Percentiles rank a stretch among this genome's conserved stretches.
Conservation (phyloP, 495 filamentous ascomycete species). For the Cairneyella variabilis region DNA sequence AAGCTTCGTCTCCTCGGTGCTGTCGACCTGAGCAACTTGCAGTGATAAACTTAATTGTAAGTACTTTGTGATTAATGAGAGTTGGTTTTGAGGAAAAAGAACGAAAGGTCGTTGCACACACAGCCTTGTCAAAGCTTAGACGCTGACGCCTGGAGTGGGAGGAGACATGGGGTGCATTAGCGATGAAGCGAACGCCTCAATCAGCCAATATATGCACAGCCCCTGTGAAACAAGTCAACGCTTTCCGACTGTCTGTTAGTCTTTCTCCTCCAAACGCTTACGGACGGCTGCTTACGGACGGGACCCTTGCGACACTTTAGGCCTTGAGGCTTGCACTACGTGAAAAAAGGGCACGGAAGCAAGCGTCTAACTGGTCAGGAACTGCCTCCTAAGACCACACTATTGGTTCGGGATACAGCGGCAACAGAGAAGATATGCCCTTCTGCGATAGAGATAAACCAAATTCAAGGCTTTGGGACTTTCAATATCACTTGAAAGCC, state of each 20-base stretch:
- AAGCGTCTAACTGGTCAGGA: not conserved
- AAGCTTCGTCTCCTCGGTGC: too few relatives aligned
- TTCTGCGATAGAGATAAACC: too few relatives aligned
- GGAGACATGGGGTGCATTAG: slow-evolving; percentile 7
- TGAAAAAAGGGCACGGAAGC: not conserved
- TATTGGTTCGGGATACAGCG: too few relatives aligned
- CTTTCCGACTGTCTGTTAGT: not conserved
- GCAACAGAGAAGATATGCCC: too few relatives aligned
- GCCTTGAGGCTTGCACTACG: not conserved
- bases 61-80: not conserved
- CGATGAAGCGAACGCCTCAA: not conserved
- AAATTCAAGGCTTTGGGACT: too few relatives aligned
- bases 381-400: too few relatives aligned
- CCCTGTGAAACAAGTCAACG: slow-evolving; percentile 4
- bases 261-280: not conserved
- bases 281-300: not conserved
- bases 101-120: slow-evolving; percentile 2
- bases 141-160: slow-evolving; percentile 5
- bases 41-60: too few relatives aligned
- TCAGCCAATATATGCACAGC: slow-evolving; percentile 1
- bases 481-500: too few relatives aligned
- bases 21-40: too few relatives aligned
- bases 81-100: not conserved
- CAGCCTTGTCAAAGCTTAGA: not conserved
- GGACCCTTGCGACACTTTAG: not conserved